Base-by-base conservation (phyloP, 2,329 filamentous ascomycete species). In the Cercospora nicotianae region DNA sequence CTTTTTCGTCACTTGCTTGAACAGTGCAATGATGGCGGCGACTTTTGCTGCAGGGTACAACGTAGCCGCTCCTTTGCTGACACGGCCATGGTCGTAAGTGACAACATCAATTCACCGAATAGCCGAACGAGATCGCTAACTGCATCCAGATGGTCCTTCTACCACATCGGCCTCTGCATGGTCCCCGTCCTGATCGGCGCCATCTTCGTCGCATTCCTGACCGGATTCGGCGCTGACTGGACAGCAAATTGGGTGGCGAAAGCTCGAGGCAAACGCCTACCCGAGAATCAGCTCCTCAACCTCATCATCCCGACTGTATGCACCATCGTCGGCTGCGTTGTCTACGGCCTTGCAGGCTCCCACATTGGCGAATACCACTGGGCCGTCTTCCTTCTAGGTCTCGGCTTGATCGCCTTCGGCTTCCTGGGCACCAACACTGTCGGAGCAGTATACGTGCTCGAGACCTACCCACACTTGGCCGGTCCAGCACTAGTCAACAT, bases 401-500 rank as follows among this genome's bases (percentile, higher is more conserved):
- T 76, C 9, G 75, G 74, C 18, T 67, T 76, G 30, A 75, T 76
- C 64, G 71, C 73, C 2, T 75, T 77, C 58, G 74, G 75, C 10
- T 77, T 76, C 67, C 70, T 77, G 1, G 72, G 73, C 9, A 73
- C 74, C 5, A 77, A 76, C 42, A 77, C 75, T 6, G 72, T 77
- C 42, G 72, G 74, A 12, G 72, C 74, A 2, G 75, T 77, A n/a
- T 77, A 76, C 59, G 72, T 77, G 10, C 68, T 77, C 1, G 75
- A 77, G 64, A 73, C 70, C 67, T 77, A 77, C 63, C 75, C 75
- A 18, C 74, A 77, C 58, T 70, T 76, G 64, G 75, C 75, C 7
- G 75, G 75, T 8, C 75, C 75, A 5, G 72, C 74, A 7, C 68
- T 77, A 6, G 75, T 77, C 67, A 77, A 77, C 64, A 74, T 77